Base-by-base conservation (phyloP, 202 grass and related monocot genomes). In the Zoysia matrella region DNA sequence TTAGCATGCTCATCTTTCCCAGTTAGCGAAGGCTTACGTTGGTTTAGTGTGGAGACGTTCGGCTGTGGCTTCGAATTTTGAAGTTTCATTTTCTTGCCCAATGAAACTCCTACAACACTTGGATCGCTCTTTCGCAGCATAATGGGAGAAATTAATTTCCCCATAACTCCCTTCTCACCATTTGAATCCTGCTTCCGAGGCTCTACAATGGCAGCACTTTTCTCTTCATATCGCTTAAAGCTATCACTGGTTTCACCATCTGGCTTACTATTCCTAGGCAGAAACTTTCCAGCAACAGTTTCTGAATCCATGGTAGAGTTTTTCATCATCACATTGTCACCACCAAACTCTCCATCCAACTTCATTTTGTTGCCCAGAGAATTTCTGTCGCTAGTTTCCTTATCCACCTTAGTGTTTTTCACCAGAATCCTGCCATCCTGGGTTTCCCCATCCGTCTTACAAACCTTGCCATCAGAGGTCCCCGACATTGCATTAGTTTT, bases 21-120 rank as follows among this genome's bases (percentile, higher is more conserved):
- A 52, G 61, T 82, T 12, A 46, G 10, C 39, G 72, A 75, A 60
- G 79, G 58, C 82, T 72, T 82, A 65, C 47, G 64, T 60, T 40
- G 73, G 51, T 36, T 74, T 82, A 69, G 30, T 84, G 70, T 60
- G 52, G 69, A 79, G 60, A 67, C 54, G 81, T 90, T 87, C 66
- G n/a, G 71, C 60, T 83, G 87, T 54, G 63, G 70, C 54, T 90
- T 93, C 67, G 84, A 60, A 70, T 71, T 71, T 71, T 83, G 47
- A 18, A 67, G 64, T 69, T 88, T 88, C 48, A 49, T 80, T 82
- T 12, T 89, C 82, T 88, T 77, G 60, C 78, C 70, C 60, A 84
- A 84, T 82, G 70, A 92, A 83, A 87, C 57, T 48, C 77, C 89
- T 53, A 84, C 83, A 48, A 86, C 83, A 8, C 63, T 92, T 75